Evolutionary conservation across 2,329 filamentous ascomycete genomes (phyloP).

Genomic region (Ambrosiella cleistominuta): DNA sequence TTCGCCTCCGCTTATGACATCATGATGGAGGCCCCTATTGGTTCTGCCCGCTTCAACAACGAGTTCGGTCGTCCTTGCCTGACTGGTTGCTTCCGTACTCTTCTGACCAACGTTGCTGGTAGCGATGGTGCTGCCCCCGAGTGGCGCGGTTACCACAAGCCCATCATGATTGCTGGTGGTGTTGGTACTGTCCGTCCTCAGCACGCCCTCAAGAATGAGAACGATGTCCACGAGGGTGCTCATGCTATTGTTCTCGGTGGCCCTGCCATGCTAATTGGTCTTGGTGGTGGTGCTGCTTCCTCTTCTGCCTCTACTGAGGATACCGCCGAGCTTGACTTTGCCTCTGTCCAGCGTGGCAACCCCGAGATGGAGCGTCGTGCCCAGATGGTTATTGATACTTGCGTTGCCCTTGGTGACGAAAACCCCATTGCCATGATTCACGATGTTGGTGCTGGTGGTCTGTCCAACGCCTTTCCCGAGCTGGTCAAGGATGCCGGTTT

Average conservation of each 20-base stretch:
- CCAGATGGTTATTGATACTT: conserved; percentile 96
- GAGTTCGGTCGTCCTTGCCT: conserved; percentile 87
- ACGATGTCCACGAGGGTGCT: conserved; percentile 68
- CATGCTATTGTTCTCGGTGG: conserved; percentile 86
- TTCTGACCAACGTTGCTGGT: conserved; percentile 51
- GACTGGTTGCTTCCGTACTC: conserved; percentile 77
- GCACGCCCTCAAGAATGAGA: conserved; percentile 70
- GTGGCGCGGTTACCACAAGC: conserved; percentile 87
- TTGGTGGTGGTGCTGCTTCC: conserved; percentile 75
- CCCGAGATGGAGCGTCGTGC: conserved; percentile 89
- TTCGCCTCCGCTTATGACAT: conserved; percentile 91
- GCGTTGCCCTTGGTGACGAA: conserved; percentile 61
- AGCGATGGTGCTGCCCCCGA: conserved; percentile 34
- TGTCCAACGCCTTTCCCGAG: conserved; percentile 54
- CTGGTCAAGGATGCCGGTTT: conserved; percentile 82
- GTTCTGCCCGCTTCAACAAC: conserved; percentile 91
- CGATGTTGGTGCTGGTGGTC: conserved; percentile 85
- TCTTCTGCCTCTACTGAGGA: conserved; percentile 77
- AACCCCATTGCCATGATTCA: conserved; percentile 96
- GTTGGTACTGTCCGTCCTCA: conserved; percentile 82
- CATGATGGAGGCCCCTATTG: conserved; percentile 93
- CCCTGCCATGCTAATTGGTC: conserved; percentile 91
- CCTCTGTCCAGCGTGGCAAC: conserved; percentile 91
- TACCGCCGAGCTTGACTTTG: conserved; percentile 85
- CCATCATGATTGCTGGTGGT: conserved; percentile 95